These are phyloP conservation scores for Lagenidium sp. DNA, from an alignment of 352 stramenopile species.

Conservation along the genomic window DNA sequence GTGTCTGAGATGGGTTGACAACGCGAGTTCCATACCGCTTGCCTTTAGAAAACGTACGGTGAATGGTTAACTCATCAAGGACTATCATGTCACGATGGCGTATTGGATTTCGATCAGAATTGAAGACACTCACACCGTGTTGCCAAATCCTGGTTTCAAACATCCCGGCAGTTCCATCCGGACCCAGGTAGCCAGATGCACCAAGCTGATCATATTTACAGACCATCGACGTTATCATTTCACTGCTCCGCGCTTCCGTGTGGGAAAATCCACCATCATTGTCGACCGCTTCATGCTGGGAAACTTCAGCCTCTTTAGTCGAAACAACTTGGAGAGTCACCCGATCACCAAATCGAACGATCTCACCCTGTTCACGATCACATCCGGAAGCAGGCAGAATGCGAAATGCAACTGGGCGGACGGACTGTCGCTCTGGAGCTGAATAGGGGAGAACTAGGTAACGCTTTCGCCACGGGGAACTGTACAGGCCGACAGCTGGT, in stretches of 20 bases:
- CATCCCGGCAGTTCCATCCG: slow-evolving; percentile 51
- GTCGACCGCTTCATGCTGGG: slow-evolving; percentile 1
- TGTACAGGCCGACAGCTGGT: slow-evolving; percentile 69
- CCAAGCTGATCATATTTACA: slow-evolving; percentile 78
- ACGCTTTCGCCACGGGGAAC: slow-evolving; percentile 71
- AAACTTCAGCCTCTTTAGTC: slow-evolving; percentile 1
- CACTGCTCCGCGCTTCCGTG: neutral
- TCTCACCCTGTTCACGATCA: slow-evolving; percentile 40
- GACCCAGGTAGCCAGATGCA: slow-evolving; percentile 70
- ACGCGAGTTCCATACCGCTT: slow-evolving; percentile 23
- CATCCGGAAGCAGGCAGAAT: slow-evolving; percentile 56
- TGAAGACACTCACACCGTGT: slow-evolving; percentile 73
- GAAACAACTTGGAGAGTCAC: slow-evolving; percentile 58
- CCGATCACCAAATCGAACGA: slow-evolving; percentile 70
- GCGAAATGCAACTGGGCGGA: slow-evolving; percentile 65
- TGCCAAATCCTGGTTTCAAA: slow-evolving; percentile 86
- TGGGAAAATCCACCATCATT: neutral
- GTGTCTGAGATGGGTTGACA: slow-evolving; percentile 10
- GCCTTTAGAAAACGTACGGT: slow-evolving; percentile 64
- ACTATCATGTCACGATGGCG: slow-evolving; percentile 72
- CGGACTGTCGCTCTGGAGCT: slow-evolving; percentile 49
- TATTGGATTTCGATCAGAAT: slow-evolving; percentile 67
- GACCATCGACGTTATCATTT: slow-evolving; percentile 19
- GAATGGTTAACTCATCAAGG: slow-evolving; percentile 76
- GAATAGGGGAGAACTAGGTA: slow-evolving; percentile 77